phyloP scores from a whole-genome alignment of 768 basidiomycete genomes.

The Trametes maxima region DNA sequence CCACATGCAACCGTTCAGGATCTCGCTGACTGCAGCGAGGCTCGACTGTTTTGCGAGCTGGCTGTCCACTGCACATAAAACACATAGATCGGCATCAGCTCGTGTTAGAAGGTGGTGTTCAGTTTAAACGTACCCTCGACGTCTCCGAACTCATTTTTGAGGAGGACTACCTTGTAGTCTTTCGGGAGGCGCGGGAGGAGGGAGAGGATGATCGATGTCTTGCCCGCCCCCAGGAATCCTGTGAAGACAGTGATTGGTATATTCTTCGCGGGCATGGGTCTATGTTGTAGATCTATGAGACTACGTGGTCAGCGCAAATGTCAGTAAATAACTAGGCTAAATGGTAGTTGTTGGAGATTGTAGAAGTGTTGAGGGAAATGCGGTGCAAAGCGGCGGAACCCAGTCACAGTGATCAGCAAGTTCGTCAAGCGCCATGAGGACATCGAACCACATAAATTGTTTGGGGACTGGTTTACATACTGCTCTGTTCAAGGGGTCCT shows the following conservation, averaged over 20 bases:
- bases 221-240: constrained; percentile 87
- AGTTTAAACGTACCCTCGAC: constrained; percentile 61
- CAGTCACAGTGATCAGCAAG: background rate
- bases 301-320: background rate
- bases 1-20: constrained; percentile 95
- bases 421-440: background rate
- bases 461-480: background rate
- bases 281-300: too few species aligned
- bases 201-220: constrained; percentile 81
- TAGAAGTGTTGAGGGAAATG: too few species aligned
- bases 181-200: constrained; percentile 80
- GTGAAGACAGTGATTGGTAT: constrained; percentile 95
- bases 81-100: too few species aligned
- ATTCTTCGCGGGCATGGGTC: constrained; percentile 1
- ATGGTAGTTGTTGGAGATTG: too few species aligned
- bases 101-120: background rate
- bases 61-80: constrained; percentile 68
- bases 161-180: constrained; percentile 84
- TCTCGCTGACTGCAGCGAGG: constrained; percentile 87
- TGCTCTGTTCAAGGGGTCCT: background rate
- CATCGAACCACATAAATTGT: background rate
- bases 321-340: too few species aligned
- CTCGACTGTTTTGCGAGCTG: constrained; percentile 85
- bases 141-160: constrained; percentile 98
- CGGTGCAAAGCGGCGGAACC: too few species aligned